Evolutionary conservation across 805 yeast species (phyloP), one percentile per base, ranked within the genome.

Genomic region (Candida caryicola): DNA sequence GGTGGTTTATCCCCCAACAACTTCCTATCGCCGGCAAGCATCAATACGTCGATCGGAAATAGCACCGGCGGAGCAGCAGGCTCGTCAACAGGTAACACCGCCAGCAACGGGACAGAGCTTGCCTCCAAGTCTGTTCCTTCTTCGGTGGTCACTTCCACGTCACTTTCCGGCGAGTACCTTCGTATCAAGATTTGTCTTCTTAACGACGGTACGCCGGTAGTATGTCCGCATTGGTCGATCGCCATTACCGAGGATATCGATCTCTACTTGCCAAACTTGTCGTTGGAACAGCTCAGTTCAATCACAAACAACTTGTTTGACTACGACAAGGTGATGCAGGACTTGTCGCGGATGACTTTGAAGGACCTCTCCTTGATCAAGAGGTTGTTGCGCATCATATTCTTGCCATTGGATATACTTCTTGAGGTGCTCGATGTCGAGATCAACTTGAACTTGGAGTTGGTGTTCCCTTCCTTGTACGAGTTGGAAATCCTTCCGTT

Each of bases 71-170:
- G 42, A 12, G 6, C 27, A 4, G 40, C 35, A 16, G 40, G 34
- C 28, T 25, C 38, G 12, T 33, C 35, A 14, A 26, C 27, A 3
- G 16, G 33, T n/a, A 29, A 18, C 17, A 10, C 10, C 7, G 25
- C 25, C 25, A 21, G 25, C 10, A 7, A 21, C 10, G 25, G 25
- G 1, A 45, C 44, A 14, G 55, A 52, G 21, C 38, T 49, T 27
- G 51, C 49, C 13, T 41, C 59, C 14, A 47, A 51, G 5, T 39
- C 50, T 5, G 36, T 39, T 19, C 46, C 60, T 3, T 72, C 82
- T 29, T 81, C 93, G 10, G 79, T 87, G 54, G 95, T 91, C 12
- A 90, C 97, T 0, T 89, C 96, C 0, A 88, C 96, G 0, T 89
- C 97, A 1, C 66, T 93, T 37, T 76, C 81, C 17, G 98, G 98